These are phyloP conservation scores for Metschnikowia chrysomelidarum DNA, from an alignment of 805 yeast species.

Conservation along the genomic window DNA sequence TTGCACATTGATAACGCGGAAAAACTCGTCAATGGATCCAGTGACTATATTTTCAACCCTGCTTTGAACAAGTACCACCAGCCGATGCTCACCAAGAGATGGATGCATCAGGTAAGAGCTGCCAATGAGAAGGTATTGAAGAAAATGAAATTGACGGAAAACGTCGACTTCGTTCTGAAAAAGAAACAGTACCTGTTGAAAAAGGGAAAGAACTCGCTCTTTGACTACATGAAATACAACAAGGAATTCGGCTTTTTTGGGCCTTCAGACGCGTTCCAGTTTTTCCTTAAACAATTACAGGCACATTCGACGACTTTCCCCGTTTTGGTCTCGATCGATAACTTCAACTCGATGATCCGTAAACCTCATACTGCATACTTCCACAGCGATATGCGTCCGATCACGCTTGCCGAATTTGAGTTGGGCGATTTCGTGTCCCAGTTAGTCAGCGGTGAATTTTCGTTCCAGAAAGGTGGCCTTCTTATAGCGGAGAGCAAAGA, in stretches of 20 bases:
- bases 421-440: slow-evolving; percentile 56
- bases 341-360: slow-evolving; percentile 62
- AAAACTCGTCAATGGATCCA: slow-evolving; percentile 65
- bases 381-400: slow-evolving; percentile 50
- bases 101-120: slow-evolving; percentile 47
- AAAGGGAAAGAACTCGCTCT: slow-evolving; percentile 30
- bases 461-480: slow-evolving; percentile 62
- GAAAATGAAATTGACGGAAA: slow-evolving; percentile 35
- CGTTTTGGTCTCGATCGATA: slow-evolving; percentile 69
- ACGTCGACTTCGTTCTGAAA: slow-evolving; percentile 31
- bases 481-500: slow-evolving; percentile 61
- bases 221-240: slow-evolving; percentile 28
- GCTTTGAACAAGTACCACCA: slow-evolving; percentile 57
- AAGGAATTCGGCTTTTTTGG: slow-evolving; percentile 39
- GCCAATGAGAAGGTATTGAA: slow-evolving; percentile 36
- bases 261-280: slow-evolving; percentile 48
- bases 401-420: slow-evolving; percentile 63
- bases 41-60: slow-evolving; percentile 60
- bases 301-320: slow-evolving; percentile 50
- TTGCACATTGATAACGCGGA: slow-evolving; percentile 65
- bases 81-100: slow-evolving; percentile 69
- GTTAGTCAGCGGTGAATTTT: slow-evolving; percentile 49
- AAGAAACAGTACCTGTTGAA: slow-evolving; percentile 33
- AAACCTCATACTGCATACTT: slow-evolving; percentile 58
- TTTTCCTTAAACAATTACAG: slow-evolving; percentile 53